Conservation (phyloP, 371 early-diverging fungal species). For the Mycotypha africana region DNA sequence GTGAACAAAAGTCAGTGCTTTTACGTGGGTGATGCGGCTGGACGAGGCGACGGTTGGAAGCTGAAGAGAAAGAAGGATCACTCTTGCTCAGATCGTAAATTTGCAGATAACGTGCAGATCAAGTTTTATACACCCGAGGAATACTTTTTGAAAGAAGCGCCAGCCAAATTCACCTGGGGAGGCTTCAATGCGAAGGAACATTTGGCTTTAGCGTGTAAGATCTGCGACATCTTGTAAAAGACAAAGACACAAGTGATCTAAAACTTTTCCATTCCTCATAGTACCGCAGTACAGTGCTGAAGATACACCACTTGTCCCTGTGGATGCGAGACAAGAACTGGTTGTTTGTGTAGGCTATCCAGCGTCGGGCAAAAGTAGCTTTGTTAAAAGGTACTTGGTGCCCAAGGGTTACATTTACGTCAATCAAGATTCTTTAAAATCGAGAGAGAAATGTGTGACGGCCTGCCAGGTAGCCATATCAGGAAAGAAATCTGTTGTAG, state of each 20-base stretch:
- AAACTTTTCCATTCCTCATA: not conserved
- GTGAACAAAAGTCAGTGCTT: conserved; percentile 47
- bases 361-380: conserved; percentile 83
- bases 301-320: not conserved
- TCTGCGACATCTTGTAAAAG: too few relatives aligned
- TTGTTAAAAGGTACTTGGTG: conserved; percentile 55
- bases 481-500: conserved; percentile 53
- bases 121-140: conserved; percentile 84
- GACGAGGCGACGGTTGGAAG: conserved; percentile 66
- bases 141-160: conserved; percentile 54
- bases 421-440: conserved; percentile 78
- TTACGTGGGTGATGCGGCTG: conserved; percentile 92
- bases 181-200: conserved; percentile 54
- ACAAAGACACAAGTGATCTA: not conserved
- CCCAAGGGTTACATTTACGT: conserved; percentile 67
- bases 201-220: conserved; percentile 2
- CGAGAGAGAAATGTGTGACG: conserved; percentile 65
- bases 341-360: conserved; percentile 81
- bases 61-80: conserved; percentile 61
- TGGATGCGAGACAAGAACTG: conserved; percentile 34
- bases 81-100: conserved; percentile 79
- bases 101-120: conserved; percentile 73
- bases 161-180: conserved; percentile 45
- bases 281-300: conserved; percentile 7
- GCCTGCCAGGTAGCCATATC: conserved; percentile 47